Evolutionary conservation across 1,284 basidiomycete genomes (phyloP).

Genomic region (Ustilago xerochloae): DNA sequence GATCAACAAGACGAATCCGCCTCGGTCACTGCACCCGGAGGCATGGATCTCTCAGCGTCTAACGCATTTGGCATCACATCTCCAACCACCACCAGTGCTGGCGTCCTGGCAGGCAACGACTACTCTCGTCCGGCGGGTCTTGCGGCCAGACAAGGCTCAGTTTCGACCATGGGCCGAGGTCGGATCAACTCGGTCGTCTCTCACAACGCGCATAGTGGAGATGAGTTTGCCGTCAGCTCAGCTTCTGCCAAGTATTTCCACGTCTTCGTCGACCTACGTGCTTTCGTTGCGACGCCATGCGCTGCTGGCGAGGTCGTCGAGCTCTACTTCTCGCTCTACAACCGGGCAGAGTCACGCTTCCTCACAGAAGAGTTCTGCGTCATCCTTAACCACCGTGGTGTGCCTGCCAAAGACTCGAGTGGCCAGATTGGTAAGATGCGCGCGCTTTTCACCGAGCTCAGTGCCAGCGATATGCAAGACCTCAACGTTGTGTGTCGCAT

Average conservation of each 20-base stretch:
- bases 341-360: slow-evolving; percentile 81
- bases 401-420: slow-evolving; percentile 76
- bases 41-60: slow-evolving; percentile 52
- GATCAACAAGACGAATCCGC: slow-evolving; percentile 48
- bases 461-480: slow-evolving; percentile 80
- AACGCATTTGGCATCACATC: slow-evolving; percentile 58
- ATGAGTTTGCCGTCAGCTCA: background rate
- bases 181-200: slow-evolving; percentile 17
- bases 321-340: slow-evolving; percentile 92
- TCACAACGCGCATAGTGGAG: background rate
- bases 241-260: slow-evolving; percentile 71
- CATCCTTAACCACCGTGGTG: slow-evolving; percentile 89
- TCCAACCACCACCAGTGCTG: slow-evolving; percentile 48
- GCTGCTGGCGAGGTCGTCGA: slow-evolving; percentile 89
- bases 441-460: slow-evolving; percentile 84
- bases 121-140: slow-evolving; percentile 12
- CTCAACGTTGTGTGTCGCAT: slow-evolving; percentile 76
- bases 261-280: slow-evolving; percentile 86
- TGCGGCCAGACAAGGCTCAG: slow-evolving; percentile 12
- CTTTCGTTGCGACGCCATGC: slow-evolving; percentile 89
- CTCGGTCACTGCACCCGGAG: slow-evolving; percentile 19
- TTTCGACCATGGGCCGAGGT: slow-evolving; percentile 2
- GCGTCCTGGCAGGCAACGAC: slow-evolving; percentile 44
- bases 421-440: slow-evolving; percentile 53
- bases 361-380: slow-evolving; percentile 94